These are phyloP conservation scores for Podospora appendiculata DNA, from an alignment of 495 filamentous ascomycete species.

Conservation along the genomic window DNA sequence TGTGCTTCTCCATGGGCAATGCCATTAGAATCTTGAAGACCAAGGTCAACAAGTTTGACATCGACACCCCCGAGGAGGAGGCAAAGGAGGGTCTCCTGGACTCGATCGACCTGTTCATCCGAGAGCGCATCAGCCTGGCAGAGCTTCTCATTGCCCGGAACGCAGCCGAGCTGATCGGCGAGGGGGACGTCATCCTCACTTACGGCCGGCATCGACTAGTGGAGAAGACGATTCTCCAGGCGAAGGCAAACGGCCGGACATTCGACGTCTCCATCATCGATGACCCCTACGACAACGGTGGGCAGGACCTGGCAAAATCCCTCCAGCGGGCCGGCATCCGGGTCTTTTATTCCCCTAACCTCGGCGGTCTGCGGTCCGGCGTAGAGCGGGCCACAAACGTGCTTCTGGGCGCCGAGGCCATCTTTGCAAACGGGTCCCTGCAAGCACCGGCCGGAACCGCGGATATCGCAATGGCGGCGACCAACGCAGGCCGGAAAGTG, in stretches of 20 bases:
- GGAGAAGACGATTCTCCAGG: slow-evolving; percentile 65
- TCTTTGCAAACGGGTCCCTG: slow-evolving; percentile 83
- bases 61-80: slow-evolving; percentile 64
- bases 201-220: slow-evolving; percentile 86
- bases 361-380: slow-evolving; percentile 64
- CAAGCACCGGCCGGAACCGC: slow-evolving; percentile 85
- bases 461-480: slow-evolving; percentile 79
- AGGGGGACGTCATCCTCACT: slow-evolving; percentile 78
- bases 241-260: slow-evolving; percentile 47
- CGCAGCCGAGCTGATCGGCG: slow-evolving; percentile 59
- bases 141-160: slow-evolving; percentile 75
- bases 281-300: slow-evolving; percentile 65
- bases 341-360: slow-evolving; percentile 68
- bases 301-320: slow-evolving; percentile 61
- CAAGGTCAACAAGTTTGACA: slow-evolving; percentile 77
- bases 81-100: slow-evolving; percentile 71
- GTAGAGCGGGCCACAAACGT: slow-evolving; percentile 71
- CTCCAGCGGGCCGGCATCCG: slow-evolving; percentile 61
- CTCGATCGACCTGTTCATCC: slow-evolving; percentile 83
- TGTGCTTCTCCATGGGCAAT: slow-evolving; percentile 92
- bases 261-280: slow-evolving; percentile 87
- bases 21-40: slow-evolving; percentile 91
- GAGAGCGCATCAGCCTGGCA: slow-evolving; percentile 79
- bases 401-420: slow-evolving; percentile 79
- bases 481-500: slow-evolving; percentile 66